Base-by-base conservation (phyloP, 345 rosid species). In the Excoecaria agallocha region DNA sequence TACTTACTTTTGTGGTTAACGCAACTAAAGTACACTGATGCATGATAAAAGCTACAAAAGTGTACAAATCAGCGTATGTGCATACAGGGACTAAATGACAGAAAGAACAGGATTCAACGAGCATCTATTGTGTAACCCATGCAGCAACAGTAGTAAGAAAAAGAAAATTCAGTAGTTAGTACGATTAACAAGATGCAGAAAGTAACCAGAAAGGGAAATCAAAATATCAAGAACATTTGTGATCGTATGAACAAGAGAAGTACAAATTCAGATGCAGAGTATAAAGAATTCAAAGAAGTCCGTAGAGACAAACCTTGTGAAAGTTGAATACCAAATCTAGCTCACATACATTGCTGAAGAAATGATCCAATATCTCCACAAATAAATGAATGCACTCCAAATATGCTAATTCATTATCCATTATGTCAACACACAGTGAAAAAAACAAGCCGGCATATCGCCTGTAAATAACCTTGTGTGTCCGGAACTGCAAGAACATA, bases 291-390 rank as follows among this genome's bases (percentile, higher is more conserved):
- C 8, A 37, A 38, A 46, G 25, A 43, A 57, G 54, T 38, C 38
- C 2, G 48, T 4, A 58, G 41, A 49, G 48, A 62, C 79, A 51
- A 79, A 94, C 98, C 98, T 94, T 94, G 86, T 92, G 92, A 78
- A 94, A 92, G 78, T 94, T 94, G 78, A 94, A 94, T 20, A 94
- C 98, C 85, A 94, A 85, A 83, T 94, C 98, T 16, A 94, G 91
- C 83, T 94, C 98, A 69, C 98, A 94, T 48, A 94, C 98, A 71
- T 92, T 94, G 93, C 98, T 94, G 87, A 94, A 94, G 91, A 94
- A 94, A 87, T 94, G 98, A 77, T 94, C 98, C 83, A 94, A 78
- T 39, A 94, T 91, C 87, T 94, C 98, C 76, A 94, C 98, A 80
- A 94, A 94, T 77, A 94, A 81, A 84, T 94, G 98, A 77, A 94